Base-by-base conservation (phyloP, 306 rosid species). In the Quercus aquifolioides region DNA sequence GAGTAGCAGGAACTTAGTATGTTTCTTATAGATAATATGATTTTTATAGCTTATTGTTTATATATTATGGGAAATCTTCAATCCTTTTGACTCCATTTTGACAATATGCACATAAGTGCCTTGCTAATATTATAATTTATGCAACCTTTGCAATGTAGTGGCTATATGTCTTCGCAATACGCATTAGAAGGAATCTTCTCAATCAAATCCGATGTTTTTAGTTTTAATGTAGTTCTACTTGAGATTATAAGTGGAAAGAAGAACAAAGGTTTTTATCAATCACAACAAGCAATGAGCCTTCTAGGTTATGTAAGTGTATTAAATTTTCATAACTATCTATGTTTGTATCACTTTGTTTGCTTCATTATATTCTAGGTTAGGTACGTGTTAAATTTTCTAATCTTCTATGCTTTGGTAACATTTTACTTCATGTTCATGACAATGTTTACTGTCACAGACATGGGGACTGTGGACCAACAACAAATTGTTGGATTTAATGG, bases 221-320 rank as follows among this genome's bases (percentile, higher is more conserved):
- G 92, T 63, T 88, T 88, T 21, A 90, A 92, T 3, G 90, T 91
- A 9, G 86, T 91, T 5, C n/a, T 91, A 1, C 75, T 91, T 18
- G 92, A 88, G 81, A 82, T 91, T 70, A 69, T 91, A 1, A 84
- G 91, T 3, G 91, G 92, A 5, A 91, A 78, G 76, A 80, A 51
- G 84, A 87, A 88, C 64, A 82, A 91, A 0, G 80, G 91, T 60
- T 86, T 88, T 41, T 86, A 64, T 28, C 78, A 84, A 10, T 82
- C 79, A 8, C 30, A 84, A 6, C 73, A 74, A 65, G 73, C 79
- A 51, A 65, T 87, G 46, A 88, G 83, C 62, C 92, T 91, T 64
- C 54, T 88, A 59, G 82, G 89, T 65, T 78, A 86, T 78, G 94
- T 87, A 82, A 43, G 90, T 79, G 17, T 19, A 52, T 19, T 56